Evolutionary conservation across 176 grass and related monocot species (phyloP), one percentile per base, ranked within the genome.

Genomic region (Dendrocalamus sinicus): DNA sequence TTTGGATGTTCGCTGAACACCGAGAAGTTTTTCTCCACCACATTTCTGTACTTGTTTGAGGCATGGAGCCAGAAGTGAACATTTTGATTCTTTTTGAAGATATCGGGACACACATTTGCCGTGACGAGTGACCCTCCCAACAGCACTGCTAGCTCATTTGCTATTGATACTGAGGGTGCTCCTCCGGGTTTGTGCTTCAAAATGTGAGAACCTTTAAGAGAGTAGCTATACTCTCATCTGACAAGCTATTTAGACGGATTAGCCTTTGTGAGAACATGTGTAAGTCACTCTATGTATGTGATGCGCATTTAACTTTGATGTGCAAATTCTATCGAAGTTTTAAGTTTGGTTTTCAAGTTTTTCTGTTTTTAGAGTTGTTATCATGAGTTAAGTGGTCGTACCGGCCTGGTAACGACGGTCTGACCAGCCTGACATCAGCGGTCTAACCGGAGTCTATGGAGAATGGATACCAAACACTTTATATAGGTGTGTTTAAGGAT

Each of bases 161-260:
- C 82, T 53, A 76, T 2, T 1, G 20, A 20, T 76, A 23, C 70
- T 19, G 70, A 16, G 82, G 77, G 32, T 85, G 62, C 6, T 81
- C 77, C 6, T 89, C 22, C 2, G 50, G 66, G 52, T 85, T 81
- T 30, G 62, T 69, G 52, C 88, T 75, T 12, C 77, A 83, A 32
- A 85, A 89, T 8, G 82, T 70, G 12, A 89, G 69, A 58, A 52
- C 70, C 76, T 76, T 85, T 62, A 89, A 85, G 22, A 85, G 60
- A 26, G 70, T 81, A 89, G 41, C 50, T 80, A 4, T 70, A 89
- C 60, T 85, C 88, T 75, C 82, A 2, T 2, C 14, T 1, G 77
- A 52, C 15, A 85, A 85, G 16, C 40, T 51, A 7, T 71, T 84
- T 1, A 89, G 11, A 30, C 5, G 17, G 15, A 89, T 4, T 9